Base-by-base conservation (phyloP, 202 grass and related monocot genomes). In the Eragrostis tef region DNA sequence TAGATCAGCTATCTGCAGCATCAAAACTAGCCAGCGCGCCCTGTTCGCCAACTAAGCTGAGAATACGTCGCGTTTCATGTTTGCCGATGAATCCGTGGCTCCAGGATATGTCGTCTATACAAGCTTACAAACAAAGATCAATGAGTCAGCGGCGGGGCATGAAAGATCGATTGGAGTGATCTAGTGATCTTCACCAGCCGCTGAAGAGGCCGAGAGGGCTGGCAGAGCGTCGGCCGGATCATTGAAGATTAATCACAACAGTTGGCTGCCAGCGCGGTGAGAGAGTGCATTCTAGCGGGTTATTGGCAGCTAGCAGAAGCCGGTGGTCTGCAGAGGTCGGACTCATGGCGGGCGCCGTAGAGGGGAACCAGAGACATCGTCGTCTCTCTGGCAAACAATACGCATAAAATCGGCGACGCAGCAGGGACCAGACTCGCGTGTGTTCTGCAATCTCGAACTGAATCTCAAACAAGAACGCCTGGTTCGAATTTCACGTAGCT, bases 391-490 rank as follows among this genome's bases (percentile, higher is more conserved):
- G 45, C 56, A 26, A 26, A 56, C 59, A 45, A 7, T 11, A 57
- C 19, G 61, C 9, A 52, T 31, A 29, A 25, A 74, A 60, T 26
- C 77, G 70, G 47, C 54, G 48, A 54, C 36, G 31, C 53, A 7
- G 45, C 71, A 9, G 56, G 62, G 15, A 53, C 17, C 27, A 6
- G 67, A 52, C 51, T 75, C 16, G 7, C 20, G 9, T 36, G 29
- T 29, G 12, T 12, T 61, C 53, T 63, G 21, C 73, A 61, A 27
- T 77, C 22, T 2, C 64, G 17, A 12, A 24, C 2, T 45, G 49
- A 70, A 70, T 57, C 49, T 41, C 60, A 49, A 47, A 74, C 60
- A 22, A 86, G 77, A 79, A 25, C 36, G 31, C 11, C 21, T 36
- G 67, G 8, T 75, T 19, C 14, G 12, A 50, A 25, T 46, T 74